Conservation (phyloP, 2,329 filamentous ascomycete species). For the Colletotrichum tamarilloi region DNA sequence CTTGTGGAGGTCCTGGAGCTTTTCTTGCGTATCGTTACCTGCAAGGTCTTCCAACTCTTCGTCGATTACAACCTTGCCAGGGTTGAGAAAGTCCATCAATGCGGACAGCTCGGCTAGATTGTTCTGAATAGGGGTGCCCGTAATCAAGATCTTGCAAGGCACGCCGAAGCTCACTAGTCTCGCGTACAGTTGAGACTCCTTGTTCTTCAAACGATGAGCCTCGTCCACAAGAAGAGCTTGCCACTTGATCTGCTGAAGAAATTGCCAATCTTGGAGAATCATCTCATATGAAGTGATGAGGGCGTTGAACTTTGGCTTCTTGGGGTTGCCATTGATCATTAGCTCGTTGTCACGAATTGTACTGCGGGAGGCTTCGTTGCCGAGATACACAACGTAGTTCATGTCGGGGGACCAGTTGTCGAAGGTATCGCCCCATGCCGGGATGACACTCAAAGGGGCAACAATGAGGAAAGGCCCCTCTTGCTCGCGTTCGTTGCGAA, state of each 20-base stretch:
- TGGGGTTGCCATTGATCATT: conserved; percentile 84
- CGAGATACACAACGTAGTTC: conserved; percentile 97
- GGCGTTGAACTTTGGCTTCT: conserved; percentile 96
- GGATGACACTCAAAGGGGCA: conserved; percentile 96
- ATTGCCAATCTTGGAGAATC: conserved; percentile 85
- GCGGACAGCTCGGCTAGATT: conserved; percentile 93
- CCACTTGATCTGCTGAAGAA: conserved; percentile 93
- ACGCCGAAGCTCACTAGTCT: conserved; percentile 88
- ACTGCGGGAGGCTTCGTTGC: conserved; percentile 84
- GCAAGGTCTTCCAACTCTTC: conserved; percentile 86
- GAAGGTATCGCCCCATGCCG: conserved; percentile 98
- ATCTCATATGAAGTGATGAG: conserved; percentile 98
- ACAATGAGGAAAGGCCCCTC: conserved; percentile 97
- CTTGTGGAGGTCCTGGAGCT: conserved; percentile 85
- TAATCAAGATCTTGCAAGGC: conserved; percentile 91
- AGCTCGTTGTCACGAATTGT: conserved; percentile 94
- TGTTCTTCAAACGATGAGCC: conserved; percentile 95
- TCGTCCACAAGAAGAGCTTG: conserved; percentile 97
- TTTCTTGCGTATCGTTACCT: conserved; percentile 84
- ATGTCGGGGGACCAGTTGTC: conserved; percentile 95
- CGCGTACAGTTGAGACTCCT: conserved; percentile 91
- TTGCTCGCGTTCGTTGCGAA: conserved; percentile 88
- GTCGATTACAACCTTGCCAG: conserved; percentile 91
- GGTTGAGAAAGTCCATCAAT: conserved; percentile 95
- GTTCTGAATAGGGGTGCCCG: conserved; percentile 97